These are phyloP conservation scores for Ganoderma multipileum DNA, from an alignment of 1,284 basidiomycete species.

Conservation along the genomic window DNA sequence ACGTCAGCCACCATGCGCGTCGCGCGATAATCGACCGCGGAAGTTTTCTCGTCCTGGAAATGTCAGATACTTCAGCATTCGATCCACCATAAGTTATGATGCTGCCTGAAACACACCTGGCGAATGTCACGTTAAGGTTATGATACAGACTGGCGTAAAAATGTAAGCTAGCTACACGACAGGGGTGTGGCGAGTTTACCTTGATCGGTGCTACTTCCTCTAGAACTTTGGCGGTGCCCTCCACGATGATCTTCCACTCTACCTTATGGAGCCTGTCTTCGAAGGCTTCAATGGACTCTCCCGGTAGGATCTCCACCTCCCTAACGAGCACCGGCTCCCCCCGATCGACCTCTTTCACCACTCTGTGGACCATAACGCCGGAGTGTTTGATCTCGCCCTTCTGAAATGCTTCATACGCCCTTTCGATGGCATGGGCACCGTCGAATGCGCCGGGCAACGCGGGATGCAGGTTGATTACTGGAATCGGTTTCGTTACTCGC, in stretches of 20 bases:
- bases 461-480: constrained; percentile 97
- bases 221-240: constrained; percentile 77
- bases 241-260: constrained; percentile 94
- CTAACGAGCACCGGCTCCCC: constrained; percentile 88
- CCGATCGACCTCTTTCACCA: constrained; percentile 92
- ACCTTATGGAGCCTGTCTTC: constrained; percentile 82
- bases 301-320: constrained; percentile 78
- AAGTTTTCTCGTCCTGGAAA: not conserved
- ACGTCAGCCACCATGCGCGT: not conserved
- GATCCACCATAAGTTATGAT: not conserved
- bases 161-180: not conserved
- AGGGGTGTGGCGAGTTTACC: constrained; percentile 14
- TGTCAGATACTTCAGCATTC: not conserved
- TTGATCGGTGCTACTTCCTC: constrained; percentile 43
- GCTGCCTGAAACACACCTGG: not conserved
- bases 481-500: constrained; percentile 56
- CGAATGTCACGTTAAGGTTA: constrained; percentile 15
- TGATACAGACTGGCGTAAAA: constrained; percentile 21
- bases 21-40: not conserved
- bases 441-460: constrained; percentile 96
- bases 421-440: constrained; percentile 88
- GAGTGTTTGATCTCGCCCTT: constrained; percentile 79
- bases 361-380: constrained; percentile 95
- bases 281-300: constrained; percentile 78
- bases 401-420: constrained; percentile 90